These are phyloP conservation scores for Trichosporon inkin DNA, from an alignment of 1,284 basidiomycete genomes.

Conservation along the genomic window DNA sequence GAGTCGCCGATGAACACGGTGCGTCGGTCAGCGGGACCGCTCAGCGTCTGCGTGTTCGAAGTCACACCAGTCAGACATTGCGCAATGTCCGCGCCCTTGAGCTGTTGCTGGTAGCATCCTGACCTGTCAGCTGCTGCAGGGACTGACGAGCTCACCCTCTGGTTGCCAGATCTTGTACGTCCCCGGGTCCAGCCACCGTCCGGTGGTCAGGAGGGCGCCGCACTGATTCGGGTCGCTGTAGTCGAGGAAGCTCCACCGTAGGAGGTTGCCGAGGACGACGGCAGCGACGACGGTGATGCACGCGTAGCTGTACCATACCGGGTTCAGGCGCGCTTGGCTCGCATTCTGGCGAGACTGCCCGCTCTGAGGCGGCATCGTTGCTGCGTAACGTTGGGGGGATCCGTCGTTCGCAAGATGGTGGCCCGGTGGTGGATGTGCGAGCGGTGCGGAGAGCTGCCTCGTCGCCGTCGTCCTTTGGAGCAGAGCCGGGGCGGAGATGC, in stretches of 20 bases:
- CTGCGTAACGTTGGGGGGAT: not conserved
- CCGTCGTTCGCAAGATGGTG: not conserved
- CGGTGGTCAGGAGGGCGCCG: constrained; percentile 62
- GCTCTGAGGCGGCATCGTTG: constrained; percentile 1
- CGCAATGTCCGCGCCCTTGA: constrained; percentile 22
- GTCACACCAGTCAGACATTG: constrained; percentile 26
- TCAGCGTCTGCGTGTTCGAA: constrained; percentile 19
- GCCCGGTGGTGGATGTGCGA: too few relatives aligned
- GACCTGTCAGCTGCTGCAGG: constrained; percentile 10
- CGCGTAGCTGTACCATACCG: constrained; percentile 50
- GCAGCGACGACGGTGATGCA: constrained; percentile 47
- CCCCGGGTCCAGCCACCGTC: constrained; percentile 69
- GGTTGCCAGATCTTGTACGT: constrained; percentile 73
- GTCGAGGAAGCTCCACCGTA: constrained; percentile 55
- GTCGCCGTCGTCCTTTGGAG: too few relatives aligned
- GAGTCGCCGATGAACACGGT: constrained; percentile 83
- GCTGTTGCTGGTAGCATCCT: constrained; percentile 34
- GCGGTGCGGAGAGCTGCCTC: too few relatives aligned
- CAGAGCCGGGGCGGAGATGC: too few relatives aligned
- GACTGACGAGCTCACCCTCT: constrained; percentile 57
- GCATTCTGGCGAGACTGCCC: constrained; percentile 10
- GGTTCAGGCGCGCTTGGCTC: constrained; percentile 37
- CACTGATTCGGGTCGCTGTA: constrained; percentile 68
- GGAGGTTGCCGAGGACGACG: constrained; percentile 44
- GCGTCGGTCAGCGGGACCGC: constrained; percentile 25